Percentiles rank a stretch among this genome's conserved stretches.
phyloP scores from a whole-genome alignment of 2,329 filamentous ascomycete genomes.

The Onygenales sp. region DNA sequence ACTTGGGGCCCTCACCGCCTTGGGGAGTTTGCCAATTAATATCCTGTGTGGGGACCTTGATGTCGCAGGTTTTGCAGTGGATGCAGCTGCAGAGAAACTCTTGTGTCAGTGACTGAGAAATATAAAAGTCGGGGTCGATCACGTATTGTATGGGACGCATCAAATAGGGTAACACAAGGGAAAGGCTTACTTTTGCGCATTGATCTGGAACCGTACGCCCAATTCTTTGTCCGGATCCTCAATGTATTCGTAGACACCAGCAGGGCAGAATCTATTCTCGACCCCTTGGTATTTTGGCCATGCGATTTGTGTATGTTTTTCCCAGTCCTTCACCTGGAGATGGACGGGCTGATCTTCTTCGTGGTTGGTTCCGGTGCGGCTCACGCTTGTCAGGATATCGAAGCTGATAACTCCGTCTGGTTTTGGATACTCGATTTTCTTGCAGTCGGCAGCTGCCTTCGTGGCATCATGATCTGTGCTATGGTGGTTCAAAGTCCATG shows the following conservation, averaged over 20 bases:
- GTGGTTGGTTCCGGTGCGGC: conserved; percentile 92
- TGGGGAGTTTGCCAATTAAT: conserved; percentile 97
- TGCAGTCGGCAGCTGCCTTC: conserved; percentile 65
- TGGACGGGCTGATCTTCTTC: conserved; percentile 98
- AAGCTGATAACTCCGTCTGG: conserved; percentile 92
- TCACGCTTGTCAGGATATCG: conserved; percentile 92
- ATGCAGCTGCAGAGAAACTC: conserved; percentile 61
- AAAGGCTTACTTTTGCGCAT: conserved; percentile 76
- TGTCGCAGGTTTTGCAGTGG: conserved; percentile 99
- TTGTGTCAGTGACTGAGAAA: neutral
- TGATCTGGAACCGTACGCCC: conserved; percentile 95
- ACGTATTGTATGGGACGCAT: no score
- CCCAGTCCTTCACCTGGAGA: conserved; percentile 90
- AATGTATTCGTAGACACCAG: conserved; percentile 95
- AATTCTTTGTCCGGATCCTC: conserved; percentile 80
- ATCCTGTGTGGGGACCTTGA: conserved; percentile 92
- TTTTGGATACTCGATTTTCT: conserved; percentile 93
- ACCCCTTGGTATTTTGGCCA: conserved; percentile 85
- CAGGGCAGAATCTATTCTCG: conserved; percentile 94
- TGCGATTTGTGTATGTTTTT: conserved; percentile 71
- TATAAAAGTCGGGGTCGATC: neutral
- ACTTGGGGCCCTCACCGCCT: conserved; percentile 68
- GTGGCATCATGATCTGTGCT: conserved; percentile 69
- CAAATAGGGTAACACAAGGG: neutral
- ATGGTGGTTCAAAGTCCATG: conserved; percentile 88